phyloP scores from a whole-genome alignment of 257 asterid species.

The Fraxinus anomala region DNA sequence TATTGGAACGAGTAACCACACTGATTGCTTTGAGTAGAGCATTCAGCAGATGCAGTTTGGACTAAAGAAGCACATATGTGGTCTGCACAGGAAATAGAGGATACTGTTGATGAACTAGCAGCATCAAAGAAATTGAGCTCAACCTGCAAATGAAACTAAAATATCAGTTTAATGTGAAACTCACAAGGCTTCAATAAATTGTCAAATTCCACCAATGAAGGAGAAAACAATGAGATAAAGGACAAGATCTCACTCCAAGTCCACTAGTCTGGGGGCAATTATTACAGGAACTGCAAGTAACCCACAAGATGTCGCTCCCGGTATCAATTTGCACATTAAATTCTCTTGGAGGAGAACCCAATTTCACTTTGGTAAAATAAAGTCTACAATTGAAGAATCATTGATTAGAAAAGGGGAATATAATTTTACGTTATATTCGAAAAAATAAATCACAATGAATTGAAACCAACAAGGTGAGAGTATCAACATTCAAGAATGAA shows the following conservation, averaged over 20 bases:
- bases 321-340: conserved; percentile 92
- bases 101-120: conserved; percentile 64
- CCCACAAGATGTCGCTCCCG: conserved; percentile 90
- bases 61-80: conserved; percentile 60
- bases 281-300: conserved; percentile 73
- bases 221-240: conserved; percentile 9
- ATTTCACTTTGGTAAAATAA: conserved; percentile 78
- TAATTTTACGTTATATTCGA: background rate
- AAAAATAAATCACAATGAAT: background rate
- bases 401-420: conserved; percentile 14
- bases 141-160: conserved; percentile 46
- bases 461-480: conserved; percentile 13
- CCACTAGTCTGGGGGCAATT: conserved; percentile 83
- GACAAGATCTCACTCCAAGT: conserved; percentile 63
- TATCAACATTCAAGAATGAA: conserved; percentile 18
- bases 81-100: conserved; percentile 73
- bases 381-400: conserved; percentile 50
- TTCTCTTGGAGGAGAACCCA: conserved; percentile 89
- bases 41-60: conserved; percentile 60
- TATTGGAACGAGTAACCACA: conserved; percentile 81
- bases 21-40: conserved; percentile 59
- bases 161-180: conserved; percentile 22
- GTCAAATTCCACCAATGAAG: background rate
- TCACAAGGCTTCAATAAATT: conserved; percentile 8
- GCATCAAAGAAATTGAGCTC: conserved; percentile 72